phyloP scores from a whole-genome alignment of 2,329 filamentous ascomycete species.

The Davidsoniella australis region DNA sequence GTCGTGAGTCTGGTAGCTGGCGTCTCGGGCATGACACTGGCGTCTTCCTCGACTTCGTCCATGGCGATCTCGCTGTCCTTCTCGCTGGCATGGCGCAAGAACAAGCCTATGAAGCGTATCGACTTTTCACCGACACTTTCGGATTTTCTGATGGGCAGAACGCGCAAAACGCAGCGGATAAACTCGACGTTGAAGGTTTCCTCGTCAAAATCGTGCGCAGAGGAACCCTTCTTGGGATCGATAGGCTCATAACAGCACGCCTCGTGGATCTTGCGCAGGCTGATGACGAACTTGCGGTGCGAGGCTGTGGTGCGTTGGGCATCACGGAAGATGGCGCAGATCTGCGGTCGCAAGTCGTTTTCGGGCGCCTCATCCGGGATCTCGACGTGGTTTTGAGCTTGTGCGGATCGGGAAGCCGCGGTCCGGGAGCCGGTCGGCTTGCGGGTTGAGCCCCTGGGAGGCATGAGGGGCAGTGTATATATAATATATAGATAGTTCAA shows the following conservation, averaged over 20 bases:
- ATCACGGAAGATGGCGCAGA: constrained; percentile 58
- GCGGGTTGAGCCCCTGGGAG: constrained; percentile 29
- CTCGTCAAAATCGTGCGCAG: constrained; percentile 57
- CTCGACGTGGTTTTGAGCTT: constrained; percentile 21
- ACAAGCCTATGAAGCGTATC: constrained; percentile 74
- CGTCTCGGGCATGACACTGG: constrained; percentile 59
- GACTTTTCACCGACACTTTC: constrained; percentile 75
- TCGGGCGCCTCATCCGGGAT: constrained; percentile 57
- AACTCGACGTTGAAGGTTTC: constrained; percentile 79
- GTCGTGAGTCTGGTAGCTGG: constrained; percentile 66
- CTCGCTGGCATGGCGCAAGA: constrained; percentile 55
- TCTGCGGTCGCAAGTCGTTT: constrained; percentile 53
- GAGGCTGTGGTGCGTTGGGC: constrained; percentile 80
- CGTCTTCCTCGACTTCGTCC: constrained; percentile 47
- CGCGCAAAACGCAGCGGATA: constrained; percentile 60
- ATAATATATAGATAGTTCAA: too few species aligned
- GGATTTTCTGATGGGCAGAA: constrained; percentile 80
- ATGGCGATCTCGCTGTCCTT: constrained; percentile 54
- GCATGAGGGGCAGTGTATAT: constrained; percentile 31
- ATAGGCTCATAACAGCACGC: constrained; percentile 53
- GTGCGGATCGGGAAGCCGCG: constrained; percentile 27
- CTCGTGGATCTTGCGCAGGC: constrained; percentile 79
- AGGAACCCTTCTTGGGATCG: constrained; percentile 29
- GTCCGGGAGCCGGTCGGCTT: constrained; percentile 25
- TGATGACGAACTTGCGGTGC: constrained; percentile 78